Percentiles rank a stretch among this genome's conserved stretches.
These are phyloP conservation scores for Aspergillus sclerotiicarbonarius DNA, from an alignment of 495 filamentous ascomycete genomes.

Conservation along the genomic window DNA sequence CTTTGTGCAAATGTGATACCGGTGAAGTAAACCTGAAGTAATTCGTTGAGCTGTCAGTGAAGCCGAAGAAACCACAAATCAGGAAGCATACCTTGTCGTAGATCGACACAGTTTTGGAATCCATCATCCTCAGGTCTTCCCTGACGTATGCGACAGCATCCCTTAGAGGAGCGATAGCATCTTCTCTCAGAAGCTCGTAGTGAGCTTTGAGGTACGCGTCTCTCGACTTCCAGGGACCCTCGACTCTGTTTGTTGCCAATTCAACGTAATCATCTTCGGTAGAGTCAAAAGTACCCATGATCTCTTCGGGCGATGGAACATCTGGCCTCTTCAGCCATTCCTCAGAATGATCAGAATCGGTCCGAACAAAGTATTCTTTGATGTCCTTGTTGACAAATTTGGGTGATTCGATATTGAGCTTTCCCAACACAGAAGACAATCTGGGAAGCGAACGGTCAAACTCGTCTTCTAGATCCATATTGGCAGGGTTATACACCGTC, in stretches of 20 bases:
- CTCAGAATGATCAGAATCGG: constrained; percentile 15
- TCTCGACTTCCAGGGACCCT: constrained; percentile 47
- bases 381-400: constrained; percentile 29
- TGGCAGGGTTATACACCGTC: too few relatives aligned
- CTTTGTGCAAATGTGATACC: constrained; percentile 59
- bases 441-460: too few relatives aligned
- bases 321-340: constrained; percentile 45
- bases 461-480: too few relatives aligned
- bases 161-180: constrained; percentile 58
- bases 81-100: constrained; percentile 64
- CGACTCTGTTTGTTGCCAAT: constrained; percentile 36
- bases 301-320: constrained; percentile 44
- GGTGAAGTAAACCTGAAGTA: constrained; percentile 61
- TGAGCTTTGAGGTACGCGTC: constrained; percentile 59
- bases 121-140: constrained; percentile 43
- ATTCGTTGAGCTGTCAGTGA: not conserved
- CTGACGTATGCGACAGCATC: constrained; percentile 53
- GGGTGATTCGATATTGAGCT: not conserved
- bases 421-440: too few relatives aligned
- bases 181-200: constrained; percentile 65
- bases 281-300: constrained; percentile 29
- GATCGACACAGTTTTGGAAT: constrained; percentile 57
- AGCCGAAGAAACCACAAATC: not conserved
- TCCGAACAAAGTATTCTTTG: constrained; percentile 32
- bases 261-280: constrained; percentile 27